Conservation (phyloP, 2,329 filamentous ascomycete species). For the Aspergillus awamori region DNA sequence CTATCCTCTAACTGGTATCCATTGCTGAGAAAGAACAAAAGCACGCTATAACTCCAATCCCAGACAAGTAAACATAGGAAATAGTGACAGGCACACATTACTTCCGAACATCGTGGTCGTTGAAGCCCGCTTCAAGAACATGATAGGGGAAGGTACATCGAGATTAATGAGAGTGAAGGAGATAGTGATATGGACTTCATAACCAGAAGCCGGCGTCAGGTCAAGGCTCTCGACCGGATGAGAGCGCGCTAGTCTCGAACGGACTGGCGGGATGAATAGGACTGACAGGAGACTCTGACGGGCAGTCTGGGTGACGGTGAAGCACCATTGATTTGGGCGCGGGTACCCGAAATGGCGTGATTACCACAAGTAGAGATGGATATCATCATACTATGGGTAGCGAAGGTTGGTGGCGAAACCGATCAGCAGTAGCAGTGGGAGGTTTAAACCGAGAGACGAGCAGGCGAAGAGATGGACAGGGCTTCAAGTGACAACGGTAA, state of each 20-base stretch:
- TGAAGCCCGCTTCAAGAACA: neutral
- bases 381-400: neutral
- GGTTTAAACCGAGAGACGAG: neutral
- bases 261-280: neutral
- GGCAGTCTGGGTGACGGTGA: neutral
- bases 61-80: neutral
- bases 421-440: neutral
- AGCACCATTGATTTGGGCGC: neutral
- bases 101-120: neutral
- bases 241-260: conserved; percentile 3
- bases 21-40: neutral
- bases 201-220: neutral
- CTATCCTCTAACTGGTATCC: neutral
- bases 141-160: neutral
- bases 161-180: neutral
- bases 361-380: neutral
- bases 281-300: neutral
- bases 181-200: neutral
- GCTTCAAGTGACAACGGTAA: conserved; percentile 4
- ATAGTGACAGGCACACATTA: neutral
- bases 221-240: conserved; percentile 3
- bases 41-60: neutral
- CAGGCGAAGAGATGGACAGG: neutral
- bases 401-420: neutral
- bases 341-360: neutral